Conservation (phyloP, 495 filamentous ascomycete genomes). For the Xylaria venustula region DNA sequence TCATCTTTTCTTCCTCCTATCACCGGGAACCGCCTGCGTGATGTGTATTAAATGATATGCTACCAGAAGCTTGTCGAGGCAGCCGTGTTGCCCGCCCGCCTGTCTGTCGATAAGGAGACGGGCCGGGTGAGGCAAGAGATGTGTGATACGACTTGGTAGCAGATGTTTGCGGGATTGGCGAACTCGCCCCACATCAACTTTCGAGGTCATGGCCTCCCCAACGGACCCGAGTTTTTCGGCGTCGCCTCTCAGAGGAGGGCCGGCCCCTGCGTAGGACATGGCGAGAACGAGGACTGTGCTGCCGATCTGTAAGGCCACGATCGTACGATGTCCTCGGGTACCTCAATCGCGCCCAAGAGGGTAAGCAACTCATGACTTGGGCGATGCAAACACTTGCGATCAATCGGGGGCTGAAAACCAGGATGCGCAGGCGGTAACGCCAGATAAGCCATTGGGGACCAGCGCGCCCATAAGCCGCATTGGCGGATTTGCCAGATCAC, state of each 20-base stretch:
- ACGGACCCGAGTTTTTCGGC: neutral
- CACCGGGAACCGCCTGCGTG: neutral
- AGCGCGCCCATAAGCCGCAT: neutral
- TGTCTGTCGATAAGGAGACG: too few species aligned
- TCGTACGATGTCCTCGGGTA: constrained; percentile 4
- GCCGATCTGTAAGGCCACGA: constrained; percentile 1
- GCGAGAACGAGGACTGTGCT: neutral
- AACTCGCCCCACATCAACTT: constrained; percentile 3
- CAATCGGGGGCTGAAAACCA: neutral
- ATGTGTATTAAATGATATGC: neutral
- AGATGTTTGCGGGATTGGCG: neutral
- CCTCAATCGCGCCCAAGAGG: neutral
- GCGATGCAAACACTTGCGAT: neutral
- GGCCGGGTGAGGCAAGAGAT: neutral
- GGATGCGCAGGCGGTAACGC: neutral
- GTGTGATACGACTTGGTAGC: neutral
- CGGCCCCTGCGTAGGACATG: neutral
- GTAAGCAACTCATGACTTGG: neutral
- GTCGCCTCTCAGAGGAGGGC: neutral
- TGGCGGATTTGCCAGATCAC: neutral
- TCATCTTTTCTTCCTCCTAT: neutral
- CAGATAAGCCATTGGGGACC: neutral
- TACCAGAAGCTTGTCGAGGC: neutral
- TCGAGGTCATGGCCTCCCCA: neutral
- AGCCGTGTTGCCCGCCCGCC: neutral